These are phyloP conservation scores for Stylonectria norvegica DNA, from an alignment of 2,329 filamentous ascomycete genomes.

Conservation along the genomic window DNA sequence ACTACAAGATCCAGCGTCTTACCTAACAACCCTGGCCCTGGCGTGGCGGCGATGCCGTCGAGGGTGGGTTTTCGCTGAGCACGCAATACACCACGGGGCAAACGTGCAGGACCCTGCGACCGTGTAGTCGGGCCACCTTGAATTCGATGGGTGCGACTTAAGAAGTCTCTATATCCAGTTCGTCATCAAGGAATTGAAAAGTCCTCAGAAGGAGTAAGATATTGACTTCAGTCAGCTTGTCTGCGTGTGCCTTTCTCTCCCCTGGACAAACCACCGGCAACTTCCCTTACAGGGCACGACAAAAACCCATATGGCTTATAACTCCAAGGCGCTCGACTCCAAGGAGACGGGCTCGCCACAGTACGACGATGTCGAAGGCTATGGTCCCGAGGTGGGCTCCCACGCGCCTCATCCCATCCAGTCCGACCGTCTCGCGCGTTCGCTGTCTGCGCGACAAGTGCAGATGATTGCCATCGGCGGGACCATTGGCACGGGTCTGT, in stretches of 20 bases:
- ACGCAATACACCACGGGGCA: constrained; percentile 26
- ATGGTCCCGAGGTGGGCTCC: constrained; percentile 3
- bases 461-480: constrained; percentile 65
- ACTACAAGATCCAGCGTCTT: constrained; percentile 1
- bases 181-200: too few relatives aligned
- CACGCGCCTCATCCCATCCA: constrained; percentile 15
- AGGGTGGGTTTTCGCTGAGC: constrained; percentile 23
- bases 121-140: constrained; percentile 1
- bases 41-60: background rate
- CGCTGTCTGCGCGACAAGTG: constrained; percentile 58
- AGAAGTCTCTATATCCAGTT: too few relatives aligned
- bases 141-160: too few relatives aligned
- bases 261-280: too few relatives aligned
- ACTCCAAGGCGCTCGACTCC: constrained; percentile 8
- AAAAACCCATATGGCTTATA: too few relatives aligned
- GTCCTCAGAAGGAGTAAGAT: too few relatives aligned
- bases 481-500: constrained; percentile 59
- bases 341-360: constrained; percentile 13
- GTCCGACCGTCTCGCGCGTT: constrained; percentile 49
- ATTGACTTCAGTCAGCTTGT: too few relatives aligned
- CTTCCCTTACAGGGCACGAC: too few relatives aligned
- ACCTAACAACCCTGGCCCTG: constrained; percentile 9
- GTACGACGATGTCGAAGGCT: constrained; percentile 20
- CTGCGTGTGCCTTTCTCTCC: too few relatives aligned
- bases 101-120: constrained; percentile 1